Conservation (phyloP, 768 basidiomycete species). For the Sistotremastrum niveocremeum region DNA sequence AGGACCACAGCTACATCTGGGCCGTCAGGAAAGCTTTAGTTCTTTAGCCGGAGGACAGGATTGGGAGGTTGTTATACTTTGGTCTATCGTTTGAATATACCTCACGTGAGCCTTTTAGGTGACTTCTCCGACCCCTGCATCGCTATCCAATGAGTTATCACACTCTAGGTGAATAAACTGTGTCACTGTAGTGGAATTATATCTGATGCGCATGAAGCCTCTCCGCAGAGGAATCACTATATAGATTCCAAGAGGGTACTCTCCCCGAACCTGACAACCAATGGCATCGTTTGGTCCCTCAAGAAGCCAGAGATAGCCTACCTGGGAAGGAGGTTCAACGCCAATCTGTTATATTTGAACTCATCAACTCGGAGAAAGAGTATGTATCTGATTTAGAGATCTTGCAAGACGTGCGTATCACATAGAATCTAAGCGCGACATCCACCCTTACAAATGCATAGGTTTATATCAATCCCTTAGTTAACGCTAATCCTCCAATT, state of each 20-base stretch:
- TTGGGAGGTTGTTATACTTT: conserved; percentile 2
- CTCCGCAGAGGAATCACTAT: conserved; percentile 41
- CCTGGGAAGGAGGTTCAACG: conserved; percentile 69
- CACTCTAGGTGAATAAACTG: conserved; percentile 2
- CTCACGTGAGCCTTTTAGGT: neutral
- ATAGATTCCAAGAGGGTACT: conserved; percentile 53
- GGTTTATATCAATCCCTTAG: conserved; percentile 64
- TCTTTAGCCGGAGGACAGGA: neutral
- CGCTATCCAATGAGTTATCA: conserved; percentile 2
- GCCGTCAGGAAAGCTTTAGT: neutral
- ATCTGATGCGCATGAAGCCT: neutral
- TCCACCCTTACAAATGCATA: conserved; percentile 15
- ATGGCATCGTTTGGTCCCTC: conserved; percentile 71
- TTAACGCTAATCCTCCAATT: conserved; percentile 47
- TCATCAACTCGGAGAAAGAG: conserved; percentile 80
- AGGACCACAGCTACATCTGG: too few relatives aligned
- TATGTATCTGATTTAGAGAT: conserved; percentile 74
- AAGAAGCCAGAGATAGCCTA: conserved; percentile 54
- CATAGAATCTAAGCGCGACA: neutral
- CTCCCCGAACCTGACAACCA: conserved; percentile 59
- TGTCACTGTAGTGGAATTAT: neutral
- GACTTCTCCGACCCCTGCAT: neutral
- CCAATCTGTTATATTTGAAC: conserved; percentile 79
- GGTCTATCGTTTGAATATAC: neutral
- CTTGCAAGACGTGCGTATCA: conserved; percentile 41